A percentile compares a stretch with the other conserved stretches of the same genome.
Evolutionary conservation across 177 flowering plant genomes (phyloP).

Genomic region (Vitis hybrid): DNA sequence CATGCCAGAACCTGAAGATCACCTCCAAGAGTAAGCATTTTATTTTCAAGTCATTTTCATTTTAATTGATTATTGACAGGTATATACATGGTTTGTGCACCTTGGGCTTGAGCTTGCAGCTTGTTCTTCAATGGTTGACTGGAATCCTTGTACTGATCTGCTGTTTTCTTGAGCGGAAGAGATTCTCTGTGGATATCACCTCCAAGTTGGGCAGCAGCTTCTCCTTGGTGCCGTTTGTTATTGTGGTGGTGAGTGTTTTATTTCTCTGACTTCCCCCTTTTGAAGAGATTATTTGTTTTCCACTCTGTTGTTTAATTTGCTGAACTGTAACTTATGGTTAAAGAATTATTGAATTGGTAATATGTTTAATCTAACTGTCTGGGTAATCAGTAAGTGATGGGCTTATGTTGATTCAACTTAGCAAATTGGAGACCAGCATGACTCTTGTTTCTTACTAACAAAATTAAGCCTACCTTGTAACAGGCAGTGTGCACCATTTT

Average conservation of each 20-base stretch:
- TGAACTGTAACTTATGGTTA: background rate
- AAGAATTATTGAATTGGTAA: background rate
- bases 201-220: slow-evolving; percentile 97
- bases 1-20: slow-evolving; percentile 18
- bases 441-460: background rate
- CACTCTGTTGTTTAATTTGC: background rate
- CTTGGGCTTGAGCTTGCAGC: slow-evolving; percentile 90
- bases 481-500: slow-evolving; percentile 90
- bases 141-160: slow-evolving; percentile 85
- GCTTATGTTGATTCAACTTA: too few species aligned
- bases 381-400: too few species aligned
- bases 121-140: slow-evolving; percentile 89
- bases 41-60: slow-evolving; percentile 37
- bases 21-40: slow-evolving; percentile 36
- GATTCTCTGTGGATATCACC: slow-evolving; percentile 63
- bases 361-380: too few species aligned
- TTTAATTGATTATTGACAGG: slow-evolving; percentile 64
- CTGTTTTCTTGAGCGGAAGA: slow-evolving; percentile 83
- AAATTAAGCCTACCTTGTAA: slow-evolving; percentile 7
- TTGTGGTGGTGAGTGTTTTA: slow-evolving; percentile 75
- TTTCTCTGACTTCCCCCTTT: background rate
- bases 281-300: background rate
- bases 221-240: slow-evolving; percentile 79
- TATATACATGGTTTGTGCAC: slow-evolving; percentile 55
- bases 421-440: background rate